Evolutionary conservation across 1,139 yeast species (phyloP).

Genomic region (Ogataea hybrid): DNA sequence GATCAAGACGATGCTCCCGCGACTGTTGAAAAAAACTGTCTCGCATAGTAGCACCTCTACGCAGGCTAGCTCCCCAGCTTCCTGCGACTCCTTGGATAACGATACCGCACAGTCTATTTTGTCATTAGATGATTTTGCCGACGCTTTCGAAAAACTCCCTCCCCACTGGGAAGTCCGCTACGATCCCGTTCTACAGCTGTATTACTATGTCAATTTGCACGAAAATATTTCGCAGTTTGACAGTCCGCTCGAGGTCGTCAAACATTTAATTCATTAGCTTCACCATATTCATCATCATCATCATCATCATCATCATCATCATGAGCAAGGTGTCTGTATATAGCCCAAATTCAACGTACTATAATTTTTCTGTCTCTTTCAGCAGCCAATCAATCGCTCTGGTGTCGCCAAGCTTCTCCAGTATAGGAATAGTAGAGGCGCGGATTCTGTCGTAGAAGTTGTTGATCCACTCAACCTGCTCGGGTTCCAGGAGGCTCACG

Average conservation of each 20-base stretch:
- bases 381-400: slow-evolving; percentile 45
- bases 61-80: not conserved
- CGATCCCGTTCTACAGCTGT: slow-evolving; percentile 31
- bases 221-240: slow-evolving; percentile 32
- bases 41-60: slow-evolving; percentile 1
- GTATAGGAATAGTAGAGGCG: slow-evolving; percentile 35
- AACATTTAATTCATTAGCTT: slow-evolving; percentile 1
- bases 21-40: slow-evolving; percentile 2
- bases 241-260: slow-evolving; percentile 32
- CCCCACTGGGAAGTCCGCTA: slow-evolving; percentile 32
- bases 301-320: not conserved
- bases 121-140: slow-evolving; percentile 1
- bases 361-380: slow-evolving; percentile 40
- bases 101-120: not conserved
- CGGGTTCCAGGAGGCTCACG: slow-evolving; percentile 33
- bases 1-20: slow-evolving; percentile 3
- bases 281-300: not conserved
- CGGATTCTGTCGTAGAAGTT: slow-evolving; percentile 42
- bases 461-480: slow-evolving; percentile 54
- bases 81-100: not conserved
- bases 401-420: slow-evolving; percentile 30
- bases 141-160: slow-evolving; percentile 20
- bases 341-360: not conserved
- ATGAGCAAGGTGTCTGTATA: not conserved
- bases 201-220: slow-evolving; percentile 29